Percentiles rank a stretch among this genome's conserved stretches.
These are phyloP conservation scores for Paecilomyces dactylethromorphus DNA, from an alignment of 2,329 filamentous ascomycete species.

Conservation along the genomic window DNA sequence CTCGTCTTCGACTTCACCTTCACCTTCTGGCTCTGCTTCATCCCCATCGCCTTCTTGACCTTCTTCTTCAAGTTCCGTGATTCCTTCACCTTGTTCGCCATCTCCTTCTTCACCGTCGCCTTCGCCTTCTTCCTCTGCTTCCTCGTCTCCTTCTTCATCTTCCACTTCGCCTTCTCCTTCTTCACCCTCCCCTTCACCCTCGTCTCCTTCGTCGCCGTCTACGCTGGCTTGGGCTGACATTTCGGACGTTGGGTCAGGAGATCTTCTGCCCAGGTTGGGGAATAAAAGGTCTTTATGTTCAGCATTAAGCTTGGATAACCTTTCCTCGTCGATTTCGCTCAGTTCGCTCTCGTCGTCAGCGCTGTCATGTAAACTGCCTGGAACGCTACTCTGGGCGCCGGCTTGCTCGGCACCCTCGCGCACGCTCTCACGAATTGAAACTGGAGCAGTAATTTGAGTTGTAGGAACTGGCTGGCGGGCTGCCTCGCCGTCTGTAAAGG, in stretches of 20 bases:
- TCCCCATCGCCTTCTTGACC: conserved; percentile 1
- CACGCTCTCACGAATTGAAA: conserved; percentile 4
- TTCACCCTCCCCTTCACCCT: conserved; percentile 1
- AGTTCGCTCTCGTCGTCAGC: conserved; percentile 65
- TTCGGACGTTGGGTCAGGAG: conserved; percentile 18
- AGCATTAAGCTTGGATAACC: conserved; percentile 18
- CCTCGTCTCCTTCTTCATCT: not conserved
- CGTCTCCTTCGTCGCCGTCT: conserved; percentile 14
- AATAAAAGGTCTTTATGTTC: conserved; percentile 14
- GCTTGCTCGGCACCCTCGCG: conserved; percentile 17
- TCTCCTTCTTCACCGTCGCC: conserved; percentile 5
- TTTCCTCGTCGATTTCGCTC: conserved; percentile 51
- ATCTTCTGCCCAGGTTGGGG: conserved; percentile 17
- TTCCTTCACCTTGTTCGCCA: conserved; percentile 2
- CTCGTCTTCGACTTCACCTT: conserved; percentile 9
- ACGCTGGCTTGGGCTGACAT: conserved; percentile 14
- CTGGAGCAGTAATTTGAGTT: conserved; percentile 11
- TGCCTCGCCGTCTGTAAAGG: conserved; percentile 18
- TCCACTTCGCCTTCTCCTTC: conserved; percentile 12
- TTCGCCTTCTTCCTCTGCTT: conserved; percentile 5
- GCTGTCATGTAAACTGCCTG: conserved; percentile 57
- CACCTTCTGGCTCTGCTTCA: conserved; percentile 1
- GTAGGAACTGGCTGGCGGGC: conserved; percentile 11
- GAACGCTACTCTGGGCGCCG: conserved; percentile 45
- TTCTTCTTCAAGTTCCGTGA: not conserved